Percentiles rank a stretch among this genome's conserved stretches.
These are phyloP conservation scores for Amanita thiersii DNA, from an alignment of 768 basidiomycete species.

Conservation along the genomic window DNA sequence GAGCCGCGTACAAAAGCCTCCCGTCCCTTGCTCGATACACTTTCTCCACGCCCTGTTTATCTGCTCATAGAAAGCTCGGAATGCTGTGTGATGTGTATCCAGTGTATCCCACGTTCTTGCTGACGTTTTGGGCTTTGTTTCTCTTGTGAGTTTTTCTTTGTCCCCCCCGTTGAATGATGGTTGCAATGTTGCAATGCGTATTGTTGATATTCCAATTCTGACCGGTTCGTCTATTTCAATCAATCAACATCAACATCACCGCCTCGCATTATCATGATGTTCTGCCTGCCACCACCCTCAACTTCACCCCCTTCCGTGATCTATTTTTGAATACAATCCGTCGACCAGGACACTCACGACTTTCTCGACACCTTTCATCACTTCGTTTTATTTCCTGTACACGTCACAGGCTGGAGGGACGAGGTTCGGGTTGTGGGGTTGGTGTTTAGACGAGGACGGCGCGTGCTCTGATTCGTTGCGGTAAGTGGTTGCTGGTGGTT, in stretches of 20 bases:
- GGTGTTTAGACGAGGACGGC: constrained; percentile 27
- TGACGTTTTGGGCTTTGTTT: constrained; percentile 18
- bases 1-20: no score
- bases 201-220: not conserved
- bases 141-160: constrained; percentile 16
- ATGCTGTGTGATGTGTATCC: constrained; percentile 13
- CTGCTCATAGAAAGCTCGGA: not conserved
- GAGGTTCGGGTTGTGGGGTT: constrained; percentile 34
- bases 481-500: constrained; percentile 13
- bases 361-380: constrained; percentile 25
- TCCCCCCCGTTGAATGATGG: not conserved
- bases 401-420: constrained; percentile 30
- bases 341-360: constrained; percentile 21
- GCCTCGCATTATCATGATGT: not conserved
- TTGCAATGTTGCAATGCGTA: not conserved
- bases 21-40: no score
- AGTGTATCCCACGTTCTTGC: constrained; percentile 17
- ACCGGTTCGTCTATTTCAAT: not conserved
- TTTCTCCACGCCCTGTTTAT: not conserved
- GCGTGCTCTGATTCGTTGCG: constrained; percentile 20
- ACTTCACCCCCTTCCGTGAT: not conserved
- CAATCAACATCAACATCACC: not conserved
- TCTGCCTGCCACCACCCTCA: not conserved
- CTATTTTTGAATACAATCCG: constrained; percentile 1
- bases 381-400: constrained; percentile 27